These are phyloP conservation scores for Lecanosticta acicola DNA, from an alignment of 2,329 filamentous ascomycete species.

Conservation along the genomic window DNA sequence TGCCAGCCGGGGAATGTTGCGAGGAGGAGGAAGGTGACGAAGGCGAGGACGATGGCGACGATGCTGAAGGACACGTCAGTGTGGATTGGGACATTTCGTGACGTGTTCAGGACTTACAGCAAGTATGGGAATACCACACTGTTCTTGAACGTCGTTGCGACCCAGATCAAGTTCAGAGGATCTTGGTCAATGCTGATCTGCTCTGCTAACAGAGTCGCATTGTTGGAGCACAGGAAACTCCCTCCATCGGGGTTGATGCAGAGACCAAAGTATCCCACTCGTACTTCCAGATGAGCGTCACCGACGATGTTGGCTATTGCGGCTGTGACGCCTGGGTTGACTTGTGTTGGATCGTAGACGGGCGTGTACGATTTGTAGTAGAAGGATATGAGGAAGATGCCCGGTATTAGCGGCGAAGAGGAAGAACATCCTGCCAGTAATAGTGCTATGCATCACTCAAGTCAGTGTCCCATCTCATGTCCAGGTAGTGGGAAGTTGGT, in stretches of 20 bases:
- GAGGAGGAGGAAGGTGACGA: constrained; percentile 88
- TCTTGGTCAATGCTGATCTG: constrained; percentile 88
- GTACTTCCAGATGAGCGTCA: constrained; percentile 73
- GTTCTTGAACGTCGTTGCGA: constrained; percentile 95
- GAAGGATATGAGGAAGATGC: constrained; percentile 96
- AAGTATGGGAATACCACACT: constrained; percentile 97
- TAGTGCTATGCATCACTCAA: constrained; percentile 58
- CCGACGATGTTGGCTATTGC: constrained; percentile 89
- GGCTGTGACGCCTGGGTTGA: constrained; percentile 78
- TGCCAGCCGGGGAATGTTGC: constrained; percentile 98
- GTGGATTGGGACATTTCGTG: not conserved
- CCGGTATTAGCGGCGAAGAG: constrained; percentile 87
- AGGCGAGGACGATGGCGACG: constrained; percentile 94
- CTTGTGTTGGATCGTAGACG: constrained; percentile 75
- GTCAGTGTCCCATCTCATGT: constrained; percentile 7
- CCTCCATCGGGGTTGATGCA: constrained; percentile 86
- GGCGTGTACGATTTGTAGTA: constrained; percentile 89
- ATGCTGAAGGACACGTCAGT: constrained; percentile 54
- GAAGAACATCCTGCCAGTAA: constrained; percentile 94
- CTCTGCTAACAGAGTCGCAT: constrained; percentile 86
- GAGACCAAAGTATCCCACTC: constrained; percentile 96
- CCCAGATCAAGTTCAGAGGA: constrained; percentile 93
- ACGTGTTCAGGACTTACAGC: constrained; percentile 55
- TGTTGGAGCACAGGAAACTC: constrained; percentile 92
- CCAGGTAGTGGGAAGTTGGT: not conserved